Conservation (phyloP, 495 filamentous ascomycete species). For the Tuber umbilicatum region DNA sequence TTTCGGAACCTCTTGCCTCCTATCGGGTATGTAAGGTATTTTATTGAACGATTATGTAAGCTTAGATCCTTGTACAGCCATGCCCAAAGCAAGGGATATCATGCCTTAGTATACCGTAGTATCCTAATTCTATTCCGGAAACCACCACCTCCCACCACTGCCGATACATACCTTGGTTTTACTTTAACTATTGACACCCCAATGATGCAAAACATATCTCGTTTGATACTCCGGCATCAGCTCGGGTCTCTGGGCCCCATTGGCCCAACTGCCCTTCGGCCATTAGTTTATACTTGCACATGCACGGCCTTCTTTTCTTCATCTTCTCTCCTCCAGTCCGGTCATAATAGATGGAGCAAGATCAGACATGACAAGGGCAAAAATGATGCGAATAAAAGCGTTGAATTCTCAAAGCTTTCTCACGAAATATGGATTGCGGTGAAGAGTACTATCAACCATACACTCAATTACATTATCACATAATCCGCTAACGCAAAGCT, state of each 20-base stretch:
- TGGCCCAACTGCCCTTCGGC: background rate
- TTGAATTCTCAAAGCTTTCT: constrained; percentile 44
- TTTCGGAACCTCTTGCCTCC: background rate
- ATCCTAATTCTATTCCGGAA: background rate
- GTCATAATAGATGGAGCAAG: constrained; percentile 89
- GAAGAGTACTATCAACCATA: constrained; percentile 45
- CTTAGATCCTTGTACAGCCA: background rate
- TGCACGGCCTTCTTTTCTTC: constrained; percentile 48
- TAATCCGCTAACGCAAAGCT: constrained; percentile 26
- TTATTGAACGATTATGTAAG: background rate
- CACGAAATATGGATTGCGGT: constrained; percentile 53
- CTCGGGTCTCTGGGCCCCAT: background rate
- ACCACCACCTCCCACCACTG: background rate
- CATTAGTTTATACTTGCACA: constrained; percentile 12
- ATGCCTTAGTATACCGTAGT: background rate
- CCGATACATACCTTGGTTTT: background rate
- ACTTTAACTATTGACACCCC: background rate
- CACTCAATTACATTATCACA: constrained; percentile 43
- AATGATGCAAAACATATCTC: background rate
- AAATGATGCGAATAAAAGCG: constrained; percentile 48
- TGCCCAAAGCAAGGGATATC: background rate
- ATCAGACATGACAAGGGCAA: constrained; percentile 83
- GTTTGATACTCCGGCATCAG: background rate
- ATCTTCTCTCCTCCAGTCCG: constrained; percentile 51
- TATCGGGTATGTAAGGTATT: background rate